These are phyloP conservation scores for Priceomyces medius DNA, from an alignment of 805 yeast species.

Conservation along the genomic window DNA sequence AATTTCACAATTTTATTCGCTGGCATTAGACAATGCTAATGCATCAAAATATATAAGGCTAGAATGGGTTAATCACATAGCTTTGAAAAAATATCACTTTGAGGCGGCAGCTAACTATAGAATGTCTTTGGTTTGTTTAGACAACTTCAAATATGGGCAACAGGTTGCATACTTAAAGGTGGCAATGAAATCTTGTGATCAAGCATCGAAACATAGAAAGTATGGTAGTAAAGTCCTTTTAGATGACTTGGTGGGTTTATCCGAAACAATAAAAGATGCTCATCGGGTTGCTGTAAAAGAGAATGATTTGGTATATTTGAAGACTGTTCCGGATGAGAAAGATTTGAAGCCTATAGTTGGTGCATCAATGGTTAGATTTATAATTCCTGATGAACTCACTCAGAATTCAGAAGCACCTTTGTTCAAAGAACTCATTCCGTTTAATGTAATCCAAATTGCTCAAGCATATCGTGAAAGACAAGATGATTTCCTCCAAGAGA, in stretches of 20 bases:
- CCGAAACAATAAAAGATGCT: conserved; percentile 41
- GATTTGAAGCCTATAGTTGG: conserved; percentile 44
- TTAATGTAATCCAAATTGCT: conserved; percentile 60
- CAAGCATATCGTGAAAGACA: conserved; percentile 69
- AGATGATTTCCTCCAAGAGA: conserved; percentile 50
- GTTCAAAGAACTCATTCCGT: conserved; percentile 69
- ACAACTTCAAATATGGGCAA: conserved; percentile 60
- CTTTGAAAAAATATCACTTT: conserved; percentile 64
- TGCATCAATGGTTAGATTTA: conserved; percentile 57
- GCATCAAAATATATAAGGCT: conserved; percentile 48
- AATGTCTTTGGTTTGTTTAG: conserved; percentile 49
- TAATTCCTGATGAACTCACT: conserved; percentile 18
- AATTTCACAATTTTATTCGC: conserved; percentile 55
- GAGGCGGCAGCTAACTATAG: conserved; percentile 70
- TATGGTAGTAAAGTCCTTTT: conserved; percentile 44
- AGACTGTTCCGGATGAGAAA: conserved; percentile 51
- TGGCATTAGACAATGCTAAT: conserved; percentile 39
- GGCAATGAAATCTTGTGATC: conserved; percentile 38
- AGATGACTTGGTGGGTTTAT: conserved; percentile 54
- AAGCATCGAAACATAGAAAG: conserved; percentile 40
- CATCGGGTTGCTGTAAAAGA: conserved; percentile 66
- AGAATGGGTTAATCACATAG: conserved; percentile 65
- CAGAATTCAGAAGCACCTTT: conserved; percentile 26
- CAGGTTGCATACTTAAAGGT: conserved; percentile 59
- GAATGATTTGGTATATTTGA: conserved; percentile 75